Percentiles rank a stretch among this genome's conserved stretches.
Evolutionary conservation across 116 monocot species (phyloP).

Genomic region (Phalaenopsis hybrid): DNA sequence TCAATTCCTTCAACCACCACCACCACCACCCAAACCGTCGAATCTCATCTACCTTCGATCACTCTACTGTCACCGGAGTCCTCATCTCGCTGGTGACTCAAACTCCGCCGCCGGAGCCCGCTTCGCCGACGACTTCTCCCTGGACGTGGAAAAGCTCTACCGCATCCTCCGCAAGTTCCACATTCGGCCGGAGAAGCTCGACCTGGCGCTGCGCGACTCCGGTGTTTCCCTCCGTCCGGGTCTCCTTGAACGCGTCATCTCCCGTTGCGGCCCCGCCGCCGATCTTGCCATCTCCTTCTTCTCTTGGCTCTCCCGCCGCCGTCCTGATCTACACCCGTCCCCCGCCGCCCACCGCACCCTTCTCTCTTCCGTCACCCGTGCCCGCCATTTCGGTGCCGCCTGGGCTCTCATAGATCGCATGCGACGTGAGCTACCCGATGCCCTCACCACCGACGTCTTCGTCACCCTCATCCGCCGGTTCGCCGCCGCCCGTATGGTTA

Average conservation of each 20-base stretch:
- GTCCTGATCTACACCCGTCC: slow-evolving; percentile 21
- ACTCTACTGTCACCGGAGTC: background rate
- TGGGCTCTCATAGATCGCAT: slow-evolving; percentile 44
- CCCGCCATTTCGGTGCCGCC: slow-evolving; percentile 54
- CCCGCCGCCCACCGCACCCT: slow-evolving; percentile 23
- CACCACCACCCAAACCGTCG: background rate
- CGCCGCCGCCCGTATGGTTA: slow-evolving; percentile 51
- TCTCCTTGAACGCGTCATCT: slow-evolving; percentile 60
- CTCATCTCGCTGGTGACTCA: background rate
- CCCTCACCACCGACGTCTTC: slow-evolving; percentile 49
- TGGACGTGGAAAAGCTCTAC: slow-evolving; percentile 59
- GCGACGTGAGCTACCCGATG: slow-evolving; percentile 28
- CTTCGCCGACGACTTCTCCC: background rate
- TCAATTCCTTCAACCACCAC: background rate
- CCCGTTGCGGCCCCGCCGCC: slow-evolving; percentile 67
- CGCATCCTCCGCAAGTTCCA: slow-evolving; percentile 72
- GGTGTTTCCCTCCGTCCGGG: slow-evolving; percentile 37
- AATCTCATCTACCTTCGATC: background rate
- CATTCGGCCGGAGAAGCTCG: slow-evolving; percentile 38
- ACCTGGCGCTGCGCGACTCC: slow-evolving; percentile 31
- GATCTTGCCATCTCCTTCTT: slow-evolving; percentile 59
- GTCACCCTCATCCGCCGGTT: slow-evolving; percentile 66
- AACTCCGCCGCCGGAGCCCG: background rate
- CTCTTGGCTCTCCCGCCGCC: slow-evolving; percentile 40
- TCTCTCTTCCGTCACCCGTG: slow-evolving; percentile 40